A percentile compares a stretch with the other conserved stretches of the same genome.
Evolutionary conservation across 1,139 yeast species (phyloP).

Genomic region (Pichia sp.): DNA sequence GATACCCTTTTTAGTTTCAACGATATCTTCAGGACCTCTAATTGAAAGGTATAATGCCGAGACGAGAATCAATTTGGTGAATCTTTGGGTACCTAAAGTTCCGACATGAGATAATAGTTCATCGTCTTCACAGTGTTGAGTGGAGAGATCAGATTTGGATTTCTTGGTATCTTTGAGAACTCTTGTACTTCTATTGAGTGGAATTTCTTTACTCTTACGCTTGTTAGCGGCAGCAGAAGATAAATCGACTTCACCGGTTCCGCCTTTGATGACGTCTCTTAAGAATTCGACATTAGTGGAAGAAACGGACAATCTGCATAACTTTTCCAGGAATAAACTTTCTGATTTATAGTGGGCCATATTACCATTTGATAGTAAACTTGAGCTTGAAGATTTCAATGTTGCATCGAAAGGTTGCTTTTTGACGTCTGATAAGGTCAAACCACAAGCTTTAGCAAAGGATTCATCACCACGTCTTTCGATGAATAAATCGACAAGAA

Average conservation of each 20-base stretch:
- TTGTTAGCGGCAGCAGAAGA: not conserved
- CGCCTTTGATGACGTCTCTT: conserved; percentile 3
- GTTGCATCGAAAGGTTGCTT: not conserved
- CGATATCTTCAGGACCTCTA: conserved; percentile 20
- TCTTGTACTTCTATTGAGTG: not conserved
- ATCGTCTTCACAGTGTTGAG: conserved; percentile 10
- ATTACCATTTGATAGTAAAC: not conserved
- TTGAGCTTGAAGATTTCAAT: conserved; percentile 3
- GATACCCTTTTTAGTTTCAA: conserved; percentile 18
- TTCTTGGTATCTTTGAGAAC: conserved; percentile 1
- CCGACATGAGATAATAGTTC: conserved; percentile 14
- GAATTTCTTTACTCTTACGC: not conserved
- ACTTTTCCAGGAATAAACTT: conserved; percentile 4
- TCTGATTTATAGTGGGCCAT: not conserved
- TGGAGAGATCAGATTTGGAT: conserved; percentile 4
- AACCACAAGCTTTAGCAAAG: conserved; percentile 6
- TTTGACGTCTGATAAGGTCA: not conserved
- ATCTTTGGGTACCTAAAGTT: conserved; percentile 18
- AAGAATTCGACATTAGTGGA: conserved; percentile 11
- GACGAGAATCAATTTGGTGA: conserved; percentile 20
- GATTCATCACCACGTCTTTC: conserved; percentile 15
- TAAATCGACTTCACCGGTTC: not conserved
- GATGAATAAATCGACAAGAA: conserved; percentile 19
- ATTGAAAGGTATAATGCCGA: conserved; percentile 19
- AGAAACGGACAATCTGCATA: conserved; percentile 12